Evolutionary conservation across 108 stramenopile genomes (phyloP), one percentile per base, ranked within the genome.

Genomic region (Mediolabrus comicus): DNA sequence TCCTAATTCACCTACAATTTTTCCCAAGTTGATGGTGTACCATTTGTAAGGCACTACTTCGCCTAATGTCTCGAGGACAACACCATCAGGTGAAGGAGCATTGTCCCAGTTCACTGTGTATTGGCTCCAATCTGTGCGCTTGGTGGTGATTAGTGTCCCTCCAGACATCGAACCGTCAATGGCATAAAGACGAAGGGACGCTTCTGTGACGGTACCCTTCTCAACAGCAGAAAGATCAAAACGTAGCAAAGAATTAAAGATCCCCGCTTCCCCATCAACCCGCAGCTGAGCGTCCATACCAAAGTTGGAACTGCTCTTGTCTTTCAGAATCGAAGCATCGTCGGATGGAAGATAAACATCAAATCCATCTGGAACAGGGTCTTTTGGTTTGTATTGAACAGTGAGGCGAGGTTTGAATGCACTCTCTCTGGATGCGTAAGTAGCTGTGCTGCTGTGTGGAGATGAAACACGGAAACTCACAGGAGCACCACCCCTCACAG

Each of bases 381-480:
- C 75, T n/a, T 62, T 46, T 22, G 63, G 62, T 52, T 51, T 69
- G 32, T 65, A 69, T 16, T 69, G 67, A 10, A 77, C 57, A 35
- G 69, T 70, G 28, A 77, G 27, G 28, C 55, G 62, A 17, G 75
- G 75, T 46, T 59, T 68, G 63, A 69, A 53, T 41, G 60, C 63
- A 30, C 75, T 77, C 33, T 77, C 75, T 43, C 59, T 77, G 24
- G 75, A 77, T 26, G 68, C 75, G 51, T 77, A 77, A 12, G 55
- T 56, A 29, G 67, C 75, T 43, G 54, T 56, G 39, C 68, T 70
- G 41, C 62, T 64, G 34, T 77, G 68, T 5, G 75, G 75, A 43
- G 75, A 77, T 6, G 75, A 77, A 26, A 77, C 63, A 38, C 75
- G 75, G 49, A 77, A 77, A 54, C 75, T 77, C 13, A 70, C 75